Percentiles rank a stretch among this genome's conserved stretches.
Conservation (phyloP, 108 stramenopile species). For the Nitzschia sp. region DNA sequence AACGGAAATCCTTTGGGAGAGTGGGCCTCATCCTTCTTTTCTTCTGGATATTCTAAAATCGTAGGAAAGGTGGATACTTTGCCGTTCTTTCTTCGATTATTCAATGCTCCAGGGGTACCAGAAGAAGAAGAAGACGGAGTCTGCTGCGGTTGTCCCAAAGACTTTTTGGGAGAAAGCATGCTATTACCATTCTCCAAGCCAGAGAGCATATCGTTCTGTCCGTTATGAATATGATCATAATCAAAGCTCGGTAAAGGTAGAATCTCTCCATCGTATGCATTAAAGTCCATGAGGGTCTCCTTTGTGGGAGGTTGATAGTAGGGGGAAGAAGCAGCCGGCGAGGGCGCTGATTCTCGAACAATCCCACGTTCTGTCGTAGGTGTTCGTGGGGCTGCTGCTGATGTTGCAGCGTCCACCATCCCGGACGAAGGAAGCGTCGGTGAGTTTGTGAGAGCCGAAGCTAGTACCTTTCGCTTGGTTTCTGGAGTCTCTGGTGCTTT, state of each 20-base stretch:
- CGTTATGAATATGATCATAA: slow-evolving; percentile 51
- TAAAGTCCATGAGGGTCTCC: slow-evolving; percentile 11
- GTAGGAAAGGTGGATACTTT: background rate
- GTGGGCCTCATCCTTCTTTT: slow-evolving; percentile 31
- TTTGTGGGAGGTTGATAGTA: slow-evolving; percentile 8
- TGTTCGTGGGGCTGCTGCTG: background rate
- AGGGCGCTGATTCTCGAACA: background rate
- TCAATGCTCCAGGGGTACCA: background rate
- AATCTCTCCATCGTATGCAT: slow-evolving; percentile 34
- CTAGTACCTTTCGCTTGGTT: background rate
- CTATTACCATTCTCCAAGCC: background rate
- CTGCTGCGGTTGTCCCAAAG: slow-evolving; percentile 1
- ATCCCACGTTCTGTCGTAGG: background rate
- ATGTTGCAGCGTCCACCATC: background rate
- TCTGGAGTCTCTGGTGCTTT: background rate
- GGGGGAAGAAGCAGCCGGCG: background rate
- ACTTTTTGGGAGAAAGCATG: background rate
- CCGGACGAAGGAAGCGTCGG: background rate
- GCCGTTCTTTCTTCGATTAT: slow-evolving; percentile 9
- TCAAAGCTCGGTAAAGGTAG: slow-evolving; percentile 59
- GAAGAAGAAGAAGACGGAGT: background rate
- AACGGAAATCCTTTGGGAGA: background rate
- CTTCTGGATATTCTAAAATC: slow-evolving; percentile 26
- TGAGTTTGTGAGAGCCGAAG: background rate
- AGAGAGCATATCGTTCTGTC: slow-evolving; percentile 44